phyloP scores from a whole-genome alignment of 148 eudicot species.

The Camellia granthamiana region DNA sequence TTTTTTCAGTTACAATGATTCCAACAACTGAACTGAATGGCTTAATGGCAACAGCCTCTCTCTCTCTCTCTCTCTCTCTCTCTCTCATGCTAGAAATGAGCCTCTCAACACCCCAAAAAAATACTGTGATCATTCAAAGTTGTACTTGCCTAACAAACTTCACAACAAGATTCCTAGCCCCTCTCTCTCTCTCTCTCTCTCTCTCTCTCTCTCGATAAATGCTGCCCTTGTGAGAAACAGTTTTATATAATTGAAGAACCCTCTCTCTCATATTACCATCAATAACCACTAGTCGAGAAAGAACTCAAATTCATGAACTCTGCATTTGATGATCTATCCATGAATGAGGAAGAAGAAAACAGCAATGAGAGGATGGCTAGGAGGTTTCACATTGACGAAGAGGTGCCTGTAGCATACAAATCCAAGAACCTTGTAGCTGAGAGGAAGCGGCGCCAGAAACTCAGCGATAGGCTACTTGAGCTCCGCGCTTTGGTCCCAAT shows the following conservation, averaged over 20 bases:
- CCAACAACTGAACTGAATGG: conserved; percentile 5
- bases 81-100: conserved; percentile 33
- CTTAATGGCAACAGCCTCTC: not conserved
- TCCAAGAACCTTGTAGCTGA: conserved; percentile 83
- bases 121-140: conserved; percentile 9
- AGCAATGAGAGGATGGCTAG: conserved; percentile 18
- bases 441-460: conserved; percentile 66
- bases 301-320: conserved; percentile 12
- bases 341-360: conserved; percentile 25
- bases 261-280: not conserved
- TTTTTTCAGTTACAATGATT: too few relatives aligned
- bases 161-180: conserved; percentile 27
- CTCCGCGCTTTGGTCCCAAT: conserved; percentile 78
- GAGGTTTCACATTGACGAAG: conserved; percentile 16
- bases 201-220: conserved; percentile 14
- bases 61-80: not conserved
- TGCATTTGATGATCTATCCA: conserved; percentile 22
- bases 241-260: conserved; percentile 8
- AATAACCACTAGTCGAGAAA: not conserved
- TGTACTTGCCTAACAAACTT: conserved; percentile 42
- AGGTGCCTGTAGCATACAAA: conserved; percentile 36
- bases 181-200: not conserved
- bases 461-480: conserved; percentile 57
- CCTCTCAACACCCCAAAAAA: conserved; percentile 26
- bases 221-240: conserved; percentile 25